Conservation (phyloP, 78 protist species). For the Reticulomyxa filosa region DNA sequence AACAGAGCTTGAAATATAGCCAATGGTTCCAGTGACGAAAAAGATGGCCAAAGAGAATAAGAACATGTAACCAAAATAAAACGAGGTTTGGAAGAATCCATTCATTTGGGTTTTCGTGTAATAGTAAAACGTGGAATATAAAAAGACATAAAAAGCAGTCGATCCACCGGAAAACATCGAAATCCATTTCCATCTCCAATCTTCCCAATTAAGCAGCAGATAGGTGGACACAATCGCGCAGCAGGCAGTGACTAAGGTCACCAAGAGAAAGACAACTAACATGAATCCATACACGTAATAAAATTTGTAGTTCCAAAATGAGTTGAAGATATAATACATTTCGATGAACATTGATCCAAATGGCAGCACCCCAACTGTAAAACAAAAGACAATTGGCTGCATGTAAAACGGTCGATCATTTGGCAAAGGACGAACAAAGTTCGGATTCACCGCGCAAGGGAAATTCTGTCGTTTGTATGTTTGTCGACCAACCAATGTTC, state of each 20-base stretch:
- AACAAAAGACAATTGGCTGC: background rate
- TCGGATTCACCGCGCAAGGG: no score
- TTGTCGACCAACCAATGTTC: conserved; percentile 34
- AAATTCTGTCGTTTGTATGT: no score
- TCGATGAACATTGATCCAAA: conserved; percentile 74
- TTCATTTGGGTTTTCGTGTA: conserved; percentile 39
- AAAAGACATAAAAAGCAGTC: conserved; percentile 41
- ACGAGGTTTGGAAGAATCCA: conserved; percentile 41
- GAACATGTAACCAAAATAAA: background rate
- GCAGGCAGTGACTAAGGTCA: conserved; percentile 49
- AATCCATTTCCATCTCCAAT: background rate
- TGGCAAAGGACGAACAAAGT: no score
- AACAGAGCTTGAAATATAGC: conserved; percentile 2
- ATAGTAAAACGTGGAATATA: conserved; percentile 65
- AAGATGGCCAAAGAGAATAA: conserved; percentile 6
- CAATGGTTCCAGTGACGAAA: conserved; percentile 22
- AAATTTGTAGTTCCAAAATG: conserved; percentile 79
- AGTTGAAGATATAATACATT: conserved; percentile 67
- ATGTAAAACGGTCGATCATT: conserved; percentile 2
- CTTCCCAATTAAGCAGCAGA: conserved; percentile 55
- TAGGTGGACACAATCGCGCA: conserved; percentile 47
- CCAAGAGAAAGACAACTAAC: conserved; percentile 42
- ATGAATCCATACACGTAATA: conserved; percentile 75
- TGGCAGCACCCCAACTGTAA: conserved; percentile 59
- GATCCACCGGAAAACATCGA: no score